A percentile compares a stretch with the other conserved stretches of the same genome.
These are phyloP conservation scores for Podila horticola DNA, from an alignment of 192 early-diverging fungal species.

Conservation along the genomic window DNA sequence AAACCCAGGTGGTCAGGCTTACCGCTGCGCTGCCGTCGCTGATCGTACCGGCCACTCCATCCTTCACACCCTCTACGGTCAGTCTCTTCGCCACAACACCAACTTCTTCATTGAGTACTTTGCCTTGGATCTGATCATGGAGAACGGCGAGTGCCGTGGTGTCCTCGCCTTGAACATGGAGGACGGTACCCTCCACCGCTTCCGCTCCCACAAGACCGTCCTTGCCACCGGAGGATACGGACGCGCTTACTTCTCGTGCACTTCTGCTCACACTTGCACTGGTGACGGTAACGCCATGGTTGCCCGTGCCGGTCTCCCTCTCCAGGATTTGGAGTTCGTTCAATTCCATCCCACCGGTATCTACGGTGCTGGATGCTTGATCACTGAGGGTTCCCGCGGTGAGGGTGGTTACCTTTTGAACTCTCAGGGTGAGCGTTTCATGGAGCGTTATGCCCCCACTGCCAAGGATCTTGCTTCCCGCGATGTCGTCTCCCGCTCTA, in stretches of 20 bases:
- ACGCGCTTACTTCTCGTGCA: slow-evolving; percentile 98
- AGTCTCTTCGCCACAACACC: slow-evolving; percentile 95
- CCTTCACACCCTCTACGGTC: slow-evolving; percentile 97
- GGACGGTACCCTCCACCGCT: slow-evolving; percentile 98
- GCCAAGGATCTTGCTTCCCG: slow-evolving; percentile 99
- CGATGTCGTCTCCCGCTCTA: slow-evolving; percentile 98
- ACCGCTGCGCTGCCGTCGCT: slow-evolving; percentile 97
- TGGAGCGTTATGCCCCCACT: slow-evolving; percentile 99
- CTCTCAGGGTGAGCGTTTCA: slow-evolving; percentile 96
- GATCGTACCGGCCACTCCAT: slow-evolving; percentile 99
- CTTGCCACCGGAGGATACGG: slow-evolving; percentile 99
- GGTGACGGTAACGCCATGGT: slow-evolving; percentile 99
- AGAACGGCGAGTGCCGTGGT: slow-evolving; percentile 96
- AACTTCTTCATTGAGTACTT: slow-evolving; percentile 99
- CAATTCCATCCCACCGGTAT: slow-evolving; percentile 99
- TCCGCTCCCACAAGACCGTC: slow-evolving; percentile 97
- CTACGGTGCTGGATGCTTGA: slow-evolving; percentile 97
- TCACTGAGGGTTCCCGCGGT: slow-evolving; percentile 95
- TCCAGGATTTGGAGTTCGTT: slow-evolving; percentile 99
- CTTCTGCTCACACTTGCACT: slow-evolving; percentile 98
- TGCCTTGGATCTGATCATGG: slow-evolving; percentile 98
- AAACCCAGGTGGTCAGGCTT: slow-evolving; percentile 87
- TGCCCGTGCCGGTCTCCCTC: slow-evolving; percentile 93
- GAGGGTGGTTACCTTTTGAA: slow-evolving; percentile 98
- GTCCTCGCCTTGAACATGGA: slow-evolving; percentile 97